phyloP scores from a whole-genome alignment of 768 basidiomycete species.

The Lyophyllum semitale region DNA sequence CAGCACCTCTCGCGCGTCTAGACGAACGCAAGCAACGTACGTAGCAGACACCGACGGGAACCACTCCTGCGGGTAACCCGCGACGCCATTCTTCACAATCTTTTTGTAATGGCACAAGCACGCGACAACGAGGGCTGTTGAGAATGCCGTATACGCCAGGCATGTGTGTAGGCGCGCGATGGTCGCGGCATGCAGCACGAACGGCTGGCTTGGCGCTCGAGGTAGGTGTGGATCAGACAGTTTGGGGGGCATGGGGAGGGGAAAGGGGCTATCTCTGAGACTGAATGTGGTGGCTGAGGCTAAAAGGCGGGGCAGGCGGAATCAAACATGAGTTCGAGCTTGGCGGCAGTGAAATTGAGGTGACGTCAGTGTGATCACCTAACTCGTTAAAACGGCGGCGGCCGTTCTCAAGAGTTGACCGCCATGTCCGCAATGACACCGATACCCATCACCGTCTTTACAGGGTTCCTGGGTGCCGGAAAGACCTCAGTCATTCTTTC shows the following conservation, averaged over 20 bases:
- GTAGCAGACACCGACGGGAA: constrained; percentile 89
- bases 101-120: constrained; percentile 76
- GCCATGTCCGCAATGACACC: constrained; percentile 16
- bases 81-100: constrained; percentile 83
- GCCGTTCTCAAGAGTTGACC: background rate
- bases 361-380: constrained; percentile 1
- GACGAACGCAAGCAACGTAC: constrained; percentile 39
- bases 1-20: constrained; percentile 1
- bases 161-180: constrained; percentile 67
- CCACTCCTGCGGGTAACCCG: constrained; percentile 86
- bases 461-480: constrained; percentile 88
- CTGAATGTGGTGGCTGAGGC: background rate
- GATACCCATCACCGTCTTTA: constrained; percentile 93
- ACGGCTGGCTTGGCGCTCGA: background rate
- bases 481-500: constrained; percentile 84
- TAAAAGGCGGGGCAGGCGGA: background rate
- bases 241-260: constrained; percentile 1
- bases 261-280: background rate
- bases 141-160: constrained; percentile 68
- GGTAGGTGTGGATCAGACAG: constrained; percentile 1
- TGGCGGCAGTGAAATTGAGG: background rate
- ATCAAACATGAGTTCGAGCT: too few relatives aligned
- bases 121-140: constrained; percentile 62
- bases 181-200: constrained; percentile 47
- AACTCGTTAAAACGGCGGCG: background rate